Conservation (phyloP, 306 rosid species). For the Cotoneaster glaucophyllus region DNA sequence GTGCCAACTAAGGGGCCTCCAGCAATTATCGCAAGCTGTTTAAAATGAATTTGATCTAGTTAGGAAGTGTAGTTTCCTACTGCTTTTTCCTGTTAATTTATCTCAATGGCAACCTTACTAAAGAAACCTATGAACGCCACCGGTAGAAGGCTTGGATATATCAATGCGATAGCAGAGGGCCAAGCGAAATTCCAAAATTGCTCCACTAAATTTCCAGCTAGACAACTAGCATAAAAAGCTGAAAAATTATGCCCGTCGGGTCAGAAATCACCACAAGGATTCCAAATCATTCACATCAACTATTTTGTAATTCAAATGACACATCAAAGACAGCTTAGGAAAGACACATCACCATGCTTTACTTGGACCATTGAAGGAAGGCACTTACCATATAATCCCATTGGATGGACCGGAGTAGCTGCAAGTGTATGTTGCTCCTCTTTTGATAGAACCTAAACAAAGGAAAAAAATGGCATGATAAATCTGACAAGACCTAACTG, state of each 20-base stretch:
- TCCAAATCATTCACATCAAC: conserved; percentile 4
- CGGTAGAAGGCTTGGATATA: conserved; percentile 91
- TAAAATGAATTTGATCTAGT: conserved; percentile 7
- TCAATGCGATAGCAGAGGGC: conserved; percentile 96
- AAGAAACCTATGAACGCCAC: conserved; percentile 90
- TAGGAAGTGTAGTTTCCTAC: conserved; percentile 14
- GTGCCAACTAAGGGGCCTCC: conserved; percentile 92
- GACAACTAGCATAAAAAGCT: conserved; percentile 84
- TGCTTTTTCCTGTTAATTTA: not conserved
- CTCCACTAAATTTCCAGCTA: conserved; percentile 88
- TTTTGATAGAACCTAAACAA: conserved; percentile 66
- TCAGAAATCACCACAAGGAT: conserved; percentile 27
- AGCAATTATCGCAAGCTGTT: conserved; percentile 55
- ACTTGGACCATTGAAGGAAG: not conserved
- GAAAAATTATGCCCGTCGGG: conserved; percentile 29
- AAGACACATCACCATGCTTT: not conserved
- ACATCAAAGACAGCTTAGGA: not conserved
- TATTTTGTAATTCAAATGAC: conserved; percentile 7
- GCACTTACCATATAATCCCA: conserved; percentile 69
- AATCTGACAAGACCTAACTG: conserved; percentile 1
- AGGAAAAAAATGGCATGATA: conserved; percentile 10
- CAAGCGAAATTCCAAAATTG: conserved; percentile 98
- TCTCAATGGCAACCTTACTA: conserved; percentile 51
- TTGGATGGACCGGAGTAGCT: conserved; percentile 95
- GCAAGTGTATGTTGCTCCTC: conserved; percentile 83